phyloP scores from a whole-genome alignment of 495 filamentous ascomycete genomes.

The Xylaria castorea region DNA sequence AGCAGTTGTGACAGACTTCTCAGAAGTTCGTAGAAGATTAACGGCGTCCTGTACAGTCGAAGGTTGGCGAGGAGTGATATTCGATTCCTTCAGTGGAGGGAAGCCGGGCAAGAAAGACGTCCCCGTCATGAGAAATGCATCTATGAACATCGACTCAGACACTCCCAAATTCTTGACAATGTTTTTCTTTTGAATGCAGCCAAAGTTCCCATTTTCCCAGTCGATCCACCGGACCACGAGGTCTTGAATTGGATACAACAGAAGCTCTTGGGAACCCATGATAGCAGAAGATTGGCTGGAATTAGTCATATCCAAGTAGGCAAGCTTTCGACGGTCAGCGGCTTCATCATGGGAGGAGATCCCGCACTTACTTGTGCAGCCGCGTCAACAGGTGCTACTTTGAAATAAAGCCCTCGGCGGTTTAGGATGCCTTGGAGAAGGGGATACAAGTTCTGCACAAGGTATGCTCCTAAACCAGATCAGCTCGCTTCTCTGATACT shows the following conservation, averaged over 20 bases:
- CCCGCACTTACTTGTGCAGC: constrained; percentile 75
- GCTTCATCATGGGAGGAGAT: background rate
- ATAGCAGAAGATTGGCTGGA: constrained; percentile 76
- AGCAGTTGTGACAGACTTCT: constrained; percentile 65
- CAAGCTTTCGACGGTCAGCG: constrained; percentile 64
- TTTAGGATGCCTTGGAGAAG: constrained; percentile 76
- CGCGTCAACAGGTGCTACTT: constrained; percentile 89
- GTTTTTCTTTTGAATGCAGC: constrained; percentile 72
- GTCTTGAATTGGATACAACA: constrained; percentile 86
- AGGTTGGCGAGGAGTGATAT: constrained; percentile 54
- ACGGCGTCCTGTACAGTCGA: constrained; percentile 70
- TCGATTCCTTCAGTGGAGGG: constrained; percentile 69
- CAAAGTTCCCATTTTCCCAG: constrained; percentile 68
- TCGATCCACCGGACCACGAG: constrained; percentile 78
- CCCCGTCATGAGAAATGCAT: constrained; percentile 83
- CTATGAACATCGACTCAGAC: constrained; percentile 75
- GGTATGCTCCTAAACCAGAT: constrained; percentile 60
- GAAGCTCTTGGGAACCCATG: constrained; percentile 83
- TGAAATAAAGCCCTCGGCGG: constrained; percentile 73
- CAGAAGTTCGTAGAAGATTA: constrained; percentile 71
- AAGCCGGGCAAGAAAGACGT: constrained; percentile 79
- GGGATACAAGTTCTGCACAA: constrained; percentile 67
- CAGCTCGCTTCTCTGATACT: constrained; percentile 29
- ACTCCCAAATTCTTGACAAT: constrained; percentile 75
- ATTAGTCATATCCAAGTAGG: constrained; percentile 75